Evolutionary conservation across 805 yeast genomes (phyloP), one percentile per base, ranked within the genome.

Genomic region (Teunomyces kruisii): DNA sequence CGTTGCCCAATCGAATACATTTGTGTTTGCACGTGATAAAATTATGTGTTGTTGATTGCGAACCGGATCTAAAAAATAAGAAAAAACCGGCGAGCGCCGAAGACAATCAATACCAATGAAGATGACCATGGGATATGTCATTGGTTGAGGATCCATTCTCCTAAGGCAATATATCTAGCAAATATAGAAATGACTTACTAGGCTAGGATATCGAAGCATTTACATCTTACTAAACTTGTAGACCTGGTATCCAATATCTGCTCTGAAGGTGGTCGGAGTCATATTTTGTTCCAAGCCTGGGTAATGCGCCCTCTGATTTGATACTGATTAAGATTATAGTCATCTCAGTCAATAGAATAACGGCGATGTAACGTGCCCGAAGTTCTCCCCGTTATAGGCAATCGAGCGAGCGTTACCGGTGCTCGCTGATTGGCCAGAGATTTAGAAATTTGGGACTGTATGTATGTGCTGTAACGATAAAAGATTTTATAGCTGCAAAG

Each of bases 391-490:
- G 41, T 12, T 12, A 17, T 16, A 39, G 33, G 41, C 36, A 22
- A 15, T 8, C 6, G 17, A 24, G 24, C 30, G 15, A 26, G 33
- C 41, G 31, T 17, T 14, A 16, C 32, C 26, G 41, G 33, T 32
- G 32, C 9, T 24, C 41, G 29, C 12, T 39, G 35, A 39, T 39
- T 39, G 41, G 41, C 13, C 41, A 28, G 29, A 39, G 41, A 39
- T 39, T 39, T 29, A 28, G 27, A 30, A 39, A 13, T 16, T 1
- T 2, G 16, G 27, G 12, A 9, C 28, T 17, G 32, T 22, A 26
- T 14, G 12, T n/a, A 26, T 14, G 14, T n/a, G 41, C 41, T 39
- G 8, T 39, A 39, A 27, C 41, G 24, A 12, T 12, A 13, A 22
- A 35, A 16, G 27, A 19, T n/a, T 19, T 35, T 12, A 22, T 19